Conservation (phyloP, 164 flowering plant species). For the Santalum album region DNA sequence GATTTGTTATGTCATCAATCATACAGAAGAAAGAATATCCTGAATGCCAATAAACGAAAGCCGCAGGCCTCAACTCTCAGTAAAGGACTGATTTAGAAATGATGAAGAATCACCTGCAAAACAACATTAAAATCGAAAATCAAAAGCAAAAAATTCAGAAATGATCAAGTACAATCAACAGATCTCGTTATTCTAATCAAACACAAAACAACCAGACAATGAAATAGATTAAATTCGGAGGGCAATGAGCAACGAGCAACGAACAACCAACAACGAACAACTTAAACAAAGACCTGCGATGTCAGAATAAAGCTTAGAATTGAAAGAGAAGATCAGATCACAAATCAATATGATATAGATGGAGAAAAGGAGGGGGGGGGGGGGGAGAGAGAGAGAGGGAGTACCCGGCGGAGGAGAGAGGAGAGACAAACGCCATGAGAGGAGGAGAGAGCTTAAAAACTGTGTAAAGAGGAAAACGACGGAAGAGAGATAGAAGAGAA, state of each 20-base stretch:
- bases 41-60: slow-evolving; percentile 2
- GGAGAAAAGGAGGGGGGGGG: background rate
- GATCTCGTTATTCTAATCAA: slow-evolving; percentile 1
- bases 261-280: too few relatives aligned
- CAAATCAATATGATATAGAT: background rate
- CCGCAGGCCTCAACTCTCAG: slow-evolving; percentile 6
- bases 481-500: slow-evolving; percentile 3
- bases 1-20: background rate
- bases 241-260: too few relatives aligned
- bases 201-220: background rate
- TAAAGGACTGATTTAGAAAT: slow-evolving; percentile 13
- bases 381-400: slow-evolving; percentile 9
- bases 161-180: slow-evolving; percentile 2
- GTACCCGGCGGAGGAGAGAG: slow-evolving; percentile 9
- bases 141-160: too few relatives aligned
- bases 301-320: too few relatives aligned
- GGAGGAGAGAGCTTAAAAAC: slow-evolving; percentile 3
- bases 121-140: too few relatives aligned
- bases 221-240: background rate
- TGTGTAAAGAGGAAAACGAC: background rate
- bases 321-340: background rate
- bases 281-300: too few relatives aligned
- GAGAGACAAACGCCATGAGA: slow-evolving; percentile 12
- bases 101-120: slow-evolving; percentile 18
- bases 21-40: background rate